Evolutionary conservation across 257 asterid species (phyloP).

Genomic region (Perilla frutescens): DNA sequence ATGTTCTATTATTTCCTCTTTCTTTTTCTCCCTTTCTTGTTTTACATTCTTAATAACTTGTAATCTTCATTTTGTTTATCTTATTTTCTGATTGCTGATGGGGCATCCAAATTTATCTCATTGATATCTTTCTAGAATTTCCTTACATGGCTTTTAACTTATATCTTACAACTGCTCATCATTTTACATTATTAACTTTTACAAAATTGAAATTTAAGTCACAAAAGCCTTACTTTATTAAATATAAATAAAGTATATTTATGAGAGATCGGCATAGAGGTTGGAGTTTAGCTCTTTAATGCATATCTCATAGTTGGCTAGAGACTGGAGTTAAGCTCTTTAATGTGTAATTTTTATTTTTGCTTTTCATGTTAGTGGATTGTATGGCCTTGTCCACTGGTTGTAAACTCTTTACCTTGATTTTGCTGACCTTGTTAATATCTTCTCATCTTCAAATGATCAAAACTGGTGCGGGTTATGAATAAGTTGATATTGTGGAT

Average conservation of each 20-base stretch:
- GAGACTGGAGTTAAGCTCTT: too few relatives aligned
- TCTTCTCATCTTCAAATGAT: too few relatives aligned
- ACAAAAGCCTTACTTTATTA: constrained; percentile 17
- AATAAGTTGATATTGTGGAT: too few relatives aligned
- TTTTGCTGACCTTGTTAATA: too few relatives aligned
- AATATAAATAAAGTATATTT: too few relatives aligned
- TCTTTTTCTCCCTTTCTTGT: background rate
- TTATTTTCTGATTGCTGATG: constrained; percentile 15
- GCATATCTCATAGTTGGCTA: too few relatives aligned
- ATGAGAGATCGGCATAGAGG: background rate
- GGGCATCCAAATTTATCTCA: constrained; percentile 12
- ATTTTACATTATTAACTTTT: constrained; percentile 13
- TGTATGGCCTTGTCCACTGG: too few relatives aligned
- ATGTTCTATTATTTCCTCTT: constrained; percentile 22
- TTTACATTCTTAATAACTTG: constrained; percentile 16
- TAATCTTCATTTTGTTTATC: background rate
- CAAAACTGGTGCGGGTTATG: too few relatives aligned
- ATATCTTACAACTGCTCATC: constrained; percentile 8
- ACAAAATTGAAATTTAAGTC: constrained; percentile 10
- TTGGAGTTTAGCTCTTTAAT: background rate
- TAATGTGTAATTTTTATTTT: too few relatives aligned
- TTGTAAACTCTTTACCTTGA: too few relatives aligned
- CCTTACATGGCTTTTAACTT: background rate
- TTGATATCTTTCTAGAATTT: constrained; percentile 7
- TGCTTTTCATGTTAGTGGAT: too few relatives aligned